Evolutionary conservation across 176 grass and related monocot species (phyloP), one percentile per base, ranked within the genome.

Genomic region (Cenchrus fungigraminus): DNA sequence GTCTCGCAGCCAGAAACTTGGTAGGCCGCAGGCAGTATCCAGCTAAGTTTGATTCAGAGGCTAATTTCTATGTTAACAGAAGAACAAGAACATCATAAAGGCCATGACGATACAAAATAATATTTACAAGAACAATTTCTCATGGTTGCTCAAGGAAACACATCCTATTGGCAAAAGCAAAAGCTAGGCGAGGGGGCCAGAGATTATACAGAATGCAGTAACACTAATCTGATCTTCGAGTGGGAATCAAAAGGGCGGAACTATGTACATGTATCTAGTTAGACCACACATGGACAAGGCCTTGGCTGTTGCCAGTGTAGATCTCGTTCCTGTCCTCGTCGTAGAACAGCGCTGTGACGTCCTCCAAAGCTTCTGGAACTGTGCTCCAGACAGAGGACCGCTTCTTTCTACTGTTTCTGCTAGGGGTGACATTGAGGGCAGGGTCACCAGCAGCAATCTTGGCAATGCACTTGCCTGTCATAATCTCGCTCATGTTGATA

Each of bases 281-380:
- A 42, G 97, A 99, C 97, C 97, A 99, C 29, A 99, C 97, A 88
- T 99, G 97, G 53, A 99, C 93, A 68, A 99, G 65, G 34, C 97
- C 97, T 25, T 94, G 76, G 46, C 89, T 99, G 82, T 99, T 99
- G 80, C 97, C 97, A 0, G 97, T 99, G 67, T 99, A 99, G 43
- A 99, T 96, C 82, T 99, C 97, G 2, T 99, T 96, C 86, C 94
- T 96, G 53, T 96, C 97, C 82, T 99, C 97, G 0, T 99, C 97
- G 1, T 96, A 99, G 86, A 96, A 99, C n/a, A 99, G 80, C 2
- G 97, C 97, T 0, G 97, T 99, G 4, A 99, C 93, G 4, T 99
- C 93, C 87, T 95, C 97, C 11, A 99, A 90, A 22, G 97, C 91
- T 91, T 96, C 93, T 72, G 80, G 82, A 58, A 94, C 92, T 0